Conservation (phyloP, 1,139 yeast species). For the Torulaspora pretoriensis region DNA sequence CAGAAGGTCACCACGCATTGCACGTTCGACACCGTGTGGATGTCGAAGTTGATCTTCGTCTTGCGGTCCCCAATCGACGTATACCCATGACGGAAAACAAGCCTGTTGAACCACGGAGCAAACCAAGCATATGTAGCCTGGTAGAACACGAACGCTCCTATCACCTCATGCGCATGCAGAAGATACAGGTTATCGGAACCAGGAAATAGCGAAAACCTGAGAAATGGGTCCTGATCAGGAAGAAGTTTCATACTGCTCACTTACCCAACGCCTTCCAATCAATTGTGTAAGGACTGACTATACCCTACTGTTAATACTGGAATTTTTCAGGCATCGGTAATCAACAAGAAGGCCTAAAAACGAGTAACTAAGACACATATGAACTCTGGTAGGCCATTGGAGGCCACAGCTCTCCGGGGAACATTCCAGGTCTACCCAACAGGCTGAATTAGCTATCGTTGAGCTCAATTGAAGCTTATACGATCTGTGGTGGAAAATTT, state of each 20-base stretch:
- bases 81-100: constrained; percentile 47
- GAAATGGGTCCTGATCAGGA: constrained; percentile 28
- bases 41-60: constrained; percentile 64
- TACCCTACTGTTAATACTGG: not conserved
- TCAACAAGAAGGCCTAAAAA: not conserved
- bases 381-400: no score
- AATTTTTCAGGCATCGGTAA: constrained; percentile 1
- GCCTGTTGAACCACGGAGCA: constrained; percentile 46
- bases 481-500: not conserved
- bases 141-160: constrained; percentile 45
- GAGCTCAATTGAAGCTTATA: not conserved
- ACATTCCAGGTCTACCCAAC: not conserved
- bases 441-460: not conserved
- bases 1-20: constrained; percentile 64
- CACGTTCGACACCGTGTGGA: constrained; percentile 83
- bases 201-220: constrained; percentile 30
- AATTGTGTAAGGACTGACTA: not conserved
- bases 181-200: constrained; percentile 32
- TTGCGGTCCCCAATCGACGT: constrained; percentile 42
- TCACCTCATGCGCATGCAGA: constrained; percentile 50
- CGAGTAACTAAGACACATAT: not conserved
- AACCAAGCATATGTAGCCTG: constrained; percentile 40
- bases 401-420: not conserved
- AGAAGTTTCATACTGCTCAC: not conserved
- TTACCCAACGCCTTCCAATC: not conserved